Evolutionary conservation across 345 rosid species (phyloP).

Genomic region (Nasturtium officinale): DNA sequence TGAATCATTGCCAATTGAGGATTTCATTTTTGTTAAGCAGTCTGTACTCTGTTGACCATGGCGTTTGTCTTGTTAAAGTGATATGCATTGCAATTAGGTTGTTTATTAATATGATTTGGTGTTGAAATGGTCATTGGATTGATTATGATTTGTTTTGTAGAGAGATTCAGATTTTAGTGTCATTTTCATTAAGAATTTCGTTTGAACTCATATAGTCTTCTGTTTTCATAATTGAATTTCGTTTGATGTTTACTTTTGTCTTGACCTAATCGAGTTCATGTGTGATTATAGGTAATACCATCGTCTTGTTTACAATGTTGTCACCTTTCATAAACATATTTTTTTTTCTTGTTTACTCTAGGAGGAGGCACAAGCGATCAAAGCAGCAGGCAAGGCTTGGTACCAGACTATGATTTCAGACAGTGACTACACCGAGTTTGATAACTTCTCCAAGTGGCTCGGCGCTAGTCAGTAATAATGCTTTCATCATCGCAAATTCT

Average conservation of each 20-base stretch:
- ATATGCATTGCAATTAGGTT: neutral
- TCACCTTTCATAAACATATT: neutral
- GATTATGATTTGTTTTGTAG: neutral
- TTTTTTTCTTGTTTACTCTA: constrained; percentile 28
- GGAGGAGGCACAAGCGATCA: constrained; percentile 82
- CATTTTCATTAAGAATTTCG: neutral
- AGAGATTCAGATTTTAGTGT: neutral
- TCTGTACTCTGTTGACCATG: neutral
- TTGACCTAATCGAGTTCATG: neutral
- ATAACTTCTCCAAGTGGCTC: constrained; percentile 86
- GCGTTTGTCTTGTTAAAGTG: neutral
- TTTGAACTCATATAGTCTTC: neutral
- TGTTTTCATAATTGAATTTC: neutral
- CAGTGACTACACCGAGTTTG: constrained; percentile 87
- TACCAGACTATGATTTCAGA: constrained; percentile 91
- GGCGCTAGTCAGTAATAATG: constrained; percentile 64
- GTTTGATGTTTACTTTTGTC: neutral
- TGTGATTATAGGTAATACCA: neutral
- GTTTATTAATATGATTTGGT: neutral
- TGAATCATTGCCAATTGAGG: neutral
- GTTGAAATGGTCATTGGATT: neutral
- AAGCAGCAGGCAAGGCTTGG: constrained; percentile 94
- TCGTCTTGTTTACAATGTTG: neutral
- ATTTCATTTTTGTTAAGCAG: neutral
- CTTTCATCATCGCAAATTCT: neutral